A percentile compares a stretch with the other conserved stretches of the same genome.
phyloP scores from a whole-genome alignment of 2,329 filamentous ascomycete species.

The Cercospora sesami region DNA sequence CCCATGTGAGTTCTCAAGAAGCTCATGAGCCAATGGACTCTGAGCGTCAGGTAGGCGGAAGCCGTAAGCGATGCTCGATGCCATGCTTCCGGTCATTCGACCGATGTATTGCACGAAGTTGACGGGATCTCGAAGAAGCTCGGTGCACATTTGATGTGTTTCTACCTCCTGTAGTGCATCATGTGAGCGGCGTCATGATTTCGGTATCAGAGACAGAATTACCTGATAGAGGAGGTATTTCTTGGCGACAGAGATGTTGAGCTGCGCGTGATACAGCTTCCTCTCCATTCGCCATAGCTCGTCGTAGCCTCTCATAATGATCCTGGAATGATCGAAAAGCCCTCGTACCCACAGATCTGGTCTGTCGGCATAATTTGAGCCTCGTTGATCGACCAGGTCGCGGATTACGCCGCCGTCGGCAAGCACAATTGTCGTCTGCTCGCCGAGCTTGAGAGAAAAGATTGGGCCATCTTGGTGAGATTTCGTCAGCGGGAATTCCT shows the following conservation, averaged over 20 bases:
- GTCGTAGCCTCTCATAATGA: not conserved
- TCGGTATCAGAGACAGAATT: not conserved
- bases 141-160: not conserved
- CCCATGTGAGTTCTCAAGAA: not conserved
- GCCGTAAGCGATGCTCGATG: not conserved
- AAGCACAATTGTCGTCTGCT: not conserved
- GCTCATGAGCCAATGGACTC: not conserved
- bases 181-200: not conserved
- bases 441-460: not conserved
- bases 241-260: not conserved
- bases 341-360: not conserved
- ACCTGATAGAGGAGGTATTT: not conserved
- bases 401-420: not conserved
- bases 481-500: not conserved
- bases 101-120: not conserved
- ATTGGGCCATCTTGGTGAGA: not conserved
- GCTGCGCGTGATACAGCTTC: not conserved
- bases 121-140: not conserved
- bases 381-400: not conserved
- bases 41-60: not conserved
- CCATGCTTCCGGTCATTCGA: not conserved
- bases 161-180: not conserved
- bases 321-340: not conserved
- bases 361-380: not conserved
- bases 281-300: not conserved